Percentiles rank a stretch among this genome's conserved stretches.
phyloP scores from a whole-genome alignment of 441 rosid species.

The Euphorbia celastroides region DNA sequence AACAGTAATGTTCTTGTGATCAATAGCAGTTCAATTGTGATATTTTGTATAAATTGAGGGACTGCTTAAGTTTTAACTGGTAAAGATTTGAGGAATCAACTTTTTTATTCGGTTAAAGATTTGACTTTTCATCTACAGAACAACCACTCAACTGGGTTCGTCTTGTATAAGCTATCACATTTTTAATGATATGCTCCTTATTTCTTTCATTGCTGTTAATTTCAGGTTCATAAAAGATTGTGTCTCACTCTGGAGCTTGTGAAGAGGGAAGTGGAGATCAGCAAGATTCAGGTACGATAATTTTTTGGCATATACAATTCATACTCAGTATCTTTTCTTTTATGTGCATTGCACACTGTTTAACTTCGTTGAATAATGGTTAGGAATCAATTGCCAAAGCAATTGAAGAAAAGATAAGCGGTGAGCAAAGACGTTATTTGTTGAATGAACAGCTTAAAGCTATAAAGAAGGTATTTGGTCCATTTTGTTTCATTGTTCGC shows the following conservation, averaged over 20 bases:
- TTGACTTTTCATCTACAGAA: not conserved
- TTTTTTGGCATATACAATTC: conserved; percentile 3
- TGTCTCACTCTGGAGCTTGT: conserved; percentile 63
- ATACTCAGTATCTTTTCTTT: conserved; percentile 15
- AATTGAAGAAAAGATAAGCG: conserved; percentile 96
- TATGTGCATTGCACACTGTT: conserved; percentile 18
- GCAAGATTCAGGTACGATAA: conserved; percentile 73
- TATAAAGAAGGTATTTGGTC: conserved; percentile 76
- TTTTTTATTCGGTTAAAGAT: conserved; percentile 7
- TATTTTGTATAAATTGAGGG: conserved; percentile 8
- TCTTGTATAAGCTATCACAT: not conserved
- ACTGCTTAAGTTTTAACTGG: conserved; percentile 5
- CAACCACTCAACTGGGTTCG: not conserved
- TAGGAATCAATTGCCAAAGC: conserved; percentile 98
- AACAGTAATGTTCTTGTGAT: conserved; percentile 4
- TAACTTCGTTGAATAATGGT: conserved; percentile 19
- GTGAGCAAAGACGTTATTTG: conserved; percentile 97
- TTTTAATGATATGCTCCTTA: not conserved
- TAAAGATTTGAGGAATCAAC: not conserved
- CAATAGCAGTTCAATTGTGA: conserved; percentile 6
- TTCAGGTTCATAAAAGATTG: conserved; percentile 78
- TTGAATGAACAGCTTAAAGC: conserved; percentile 97
- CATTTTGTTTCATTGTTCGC: conserved; percentile 3
- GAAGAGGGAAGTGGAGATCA: conserved; percentile 89
- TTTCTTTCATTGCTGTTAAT: not conserved